Conservation (phyloP, 2,329 filamentous ascomycete genomes). For the Scedosporium dehoogii region DNA sequence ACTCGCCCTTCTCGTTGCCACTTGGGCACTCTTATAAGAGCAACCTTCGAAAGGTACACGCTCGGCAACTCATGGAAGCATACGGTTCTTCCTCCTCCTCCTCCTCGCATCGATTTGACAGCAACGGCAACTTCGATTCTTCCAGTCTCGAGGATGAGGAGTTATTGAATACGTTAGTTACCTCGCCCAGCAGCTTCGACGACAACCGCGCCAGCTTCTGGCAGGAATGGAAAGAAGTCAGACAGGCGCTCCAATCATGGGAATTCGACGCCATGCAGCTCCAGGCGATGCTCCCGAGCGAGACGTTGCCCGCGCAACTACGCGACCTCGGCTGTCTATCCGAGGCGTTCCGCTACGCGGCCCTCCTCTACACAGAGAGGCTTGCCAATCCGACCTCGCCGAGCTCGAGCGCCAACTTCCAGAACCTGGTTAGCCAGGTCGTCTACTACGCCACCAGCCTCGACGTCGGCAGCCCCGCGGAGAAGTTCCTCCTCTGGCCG, state of each 20-base stretch:
- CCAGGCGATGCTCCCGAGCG: conserved; percentile 37
- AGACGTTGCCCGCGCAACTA: conserved; percentile 50
- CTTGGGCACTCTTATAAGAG: conserved; percentile 33
- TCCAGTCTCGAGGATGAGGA: conserved; percentile 47
- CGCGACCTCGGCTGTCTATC: conserved; percentile 73
- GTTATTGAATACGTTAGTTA: conserved; percentile 29
- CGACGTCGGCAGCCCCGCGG: conserved; percentile 58
- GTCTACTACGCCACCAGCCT: conserved; percentile 76
- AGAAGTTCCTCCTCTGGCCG: conserved; percentile 91
- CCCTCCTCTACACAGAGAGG: conserved; percentile 81
- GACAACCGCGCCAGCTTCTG: conserved; percentile 62
- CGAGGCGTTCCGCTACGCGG: conserved; percentile 82
- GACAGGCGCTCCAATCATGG: conserved; percentile 69
- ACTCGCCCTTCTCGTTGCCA: conserved; percentile 30
- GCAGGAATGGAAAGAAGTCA: conserved; percentile 76
- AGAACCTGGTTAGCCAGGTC: conserved; percentile 71
- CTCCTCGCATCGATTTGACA: conserved; percentile 52
- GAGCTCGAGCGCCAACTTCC: conserved; percentile 67
- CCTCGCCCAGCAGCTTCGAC: conserved; percentile 37
- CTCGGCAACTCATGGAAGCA: conserved; percentile 16
- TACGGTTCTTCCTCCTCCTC: conserved; percentile 14
- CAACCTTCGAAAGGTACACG: conserved; percentile 15
- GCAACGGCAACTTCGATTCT: conserved; percentile 46
- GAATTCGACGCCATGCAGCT: conserved; percentile 54
- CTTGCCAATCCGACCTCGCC: conserved; percentile 68